phyloP scores from a whole-genome alignment of 2,329 filamentous ascomycete species.

The Aspergillus pseudonomiae region DNA sequence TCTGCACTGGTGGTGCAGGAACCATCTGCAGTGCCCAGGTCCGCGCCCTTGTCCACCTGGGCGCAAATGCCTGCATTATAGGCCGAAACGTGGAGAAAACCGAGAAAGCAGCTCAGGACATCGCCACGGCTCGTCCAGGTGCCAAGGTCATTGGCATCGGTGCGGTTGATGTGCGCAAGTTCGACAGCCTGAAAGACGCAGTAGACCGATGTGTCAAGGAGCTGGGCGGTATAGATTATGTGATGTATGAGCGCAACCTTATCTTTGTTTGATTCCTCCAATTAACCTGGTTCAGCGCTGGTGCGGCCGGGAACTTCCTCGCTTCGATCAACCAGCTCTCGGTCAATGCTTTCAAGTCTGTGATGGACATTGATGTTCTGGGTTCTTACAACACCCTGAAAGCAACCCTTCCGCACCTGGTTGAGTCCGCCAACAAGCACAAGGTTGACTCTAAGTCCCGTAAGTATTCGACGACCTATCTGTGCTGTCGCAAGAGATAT shows the following conservation, averaged over 20 bases:
- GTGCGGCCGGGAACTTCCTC: conserved; percentile 94
- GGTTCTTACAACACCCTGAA: conserved; percentile 96
- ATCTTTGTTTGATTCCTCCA: background rate
- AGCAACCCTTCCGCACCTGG: conserved; percentile 80
- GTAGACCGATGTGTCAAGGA: conserved; percentile 80
- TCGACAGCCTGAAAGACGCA: conserved; percentile 69
- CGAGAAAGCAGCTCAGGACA: conserved; percentile 75
- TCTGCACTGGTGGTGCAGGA: conserved; percentile 92
- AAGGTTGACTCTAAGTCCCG: conserved; percentile 61
- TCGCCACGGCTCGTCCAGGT: conserved; percentile 75
- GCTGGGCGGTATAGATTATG: conserved; percentile 86
- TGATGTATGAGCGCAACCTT: conserved; percentile 67
- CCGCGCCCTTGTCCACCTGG: conserved; percentile 84
- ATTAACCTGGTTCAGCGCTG: conserved; percentile 62
- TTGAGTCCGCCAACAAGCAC: conserved; percentile 70
- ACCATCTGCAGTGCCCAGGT: conserved; percentile 95
- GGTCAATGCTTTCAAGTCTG: conserved; percentile 88
- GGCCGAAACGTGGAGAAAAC: conserved; percentile 90
- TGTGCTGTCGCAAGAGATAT: background rate
- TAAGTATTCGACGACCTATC: conserved; percentile 26
- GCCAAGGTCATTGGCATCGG: conserved; percentile 87
- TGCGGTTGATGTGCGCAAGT: conserved; percentile 70
- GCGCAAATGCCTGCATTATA: conserved; percentile 91
- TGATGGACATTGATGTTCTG: conserved; percentile 94
- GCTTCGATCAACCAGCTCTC: conserved; percentile 80